Evolutionary conservation across 129 eudicot species (phyloP), one percentile per base, ranked within the genome.

Genomic region (Deinandra increscens): DNA sequence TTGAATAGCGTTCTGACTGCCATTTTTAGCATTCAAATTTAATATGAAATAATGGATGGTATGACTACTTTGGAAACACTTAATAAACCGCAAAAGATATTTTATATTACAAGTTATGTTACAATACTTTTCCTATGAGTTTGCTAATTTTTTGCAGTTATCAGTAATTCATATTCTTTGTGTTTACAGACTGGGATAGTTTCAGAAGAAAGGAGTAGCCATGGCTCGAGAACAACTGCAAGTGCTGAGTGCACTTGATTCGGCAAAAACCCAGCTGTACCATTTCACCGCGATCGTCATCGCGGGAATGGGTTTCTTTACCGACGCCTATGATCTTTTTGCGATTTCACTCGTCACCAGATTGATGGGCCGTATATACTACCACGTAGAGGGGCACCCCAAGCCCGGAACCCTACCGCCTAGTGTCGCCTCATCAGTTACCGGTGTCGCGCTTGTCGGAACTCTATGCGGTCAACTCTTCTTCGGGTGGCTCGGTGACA

Each of bases 301-400:
- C 13, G 88, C 88, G 3, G 88, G 88, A 12, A 84, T 84, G 88
- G 88, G 88, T 4, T 84, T 84, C 65, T 84, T 84, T 64, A 84
- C 88, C 0, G 88, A 84, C 49, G 88, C 88, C 3, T 84, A 84
- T 42, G 88, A 84, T 66, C 79, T 84, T 8, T 84, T 84, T 49
- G 58, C 75, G 34, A 84, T 84, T 9, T 84, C 88, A 7, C 56
- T 84, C 5, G 85, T 84, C 59, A 84, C 88, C 14, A 80, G 78
- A 49, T 68, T 84, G 9, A 77, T 84, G 7, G 88, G 88, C 1
- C 85, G 88, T 12, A 17, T 84, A 7, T 84, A 81, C 77, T 84
- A 84, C 79, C 46, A 58, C 64, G 14, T 34, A 12, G 64, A n/a
- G 0, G 75, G 77, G 4, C 61, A 62, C 9, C 0, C 42, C 3